These are phyloP conservation scores for Rhinocladiella mackenziei DNA, from an alignment of 2,329 filamentous ascomycete species.

Conservation along the genomic window DNA sequence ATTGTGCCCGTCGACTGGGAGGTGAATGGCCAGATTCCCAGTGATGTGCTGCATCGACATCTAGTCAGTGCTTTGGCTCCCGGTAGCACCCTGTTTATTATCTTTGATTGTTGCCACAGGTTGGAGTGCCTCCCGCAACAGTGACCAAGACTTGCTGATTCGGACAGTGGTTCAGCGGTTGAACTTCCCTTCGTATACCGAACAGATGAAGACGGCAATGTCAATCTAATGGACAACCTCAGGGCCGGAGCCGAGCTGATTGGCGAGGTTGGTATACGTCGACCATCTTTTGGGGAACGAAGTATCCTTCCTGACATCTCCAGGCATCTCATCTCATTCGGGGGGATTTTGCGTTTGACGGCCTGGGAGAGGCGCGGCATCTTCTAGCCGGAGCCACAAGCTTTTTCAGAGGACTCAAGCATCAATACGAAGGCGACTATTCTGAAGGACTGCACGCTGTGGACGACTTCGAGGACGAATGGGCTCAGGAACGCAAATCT, in stretches of 20 bases:
- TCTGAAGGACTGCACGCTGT: constrained; percentile 42
- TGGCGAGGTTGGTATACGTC: constrained; percentile 41
- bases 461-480: constrained; percentile 45
- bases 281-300: too few species aligned
- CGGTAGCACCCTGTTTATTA: constrained; percentile 24
- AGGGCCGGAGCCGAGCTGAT: constrained; percentile 50
- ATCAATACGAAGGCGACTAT: constrained; percentile 42
- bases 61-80: constrained; percentile 44
- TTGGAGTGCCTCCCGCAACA: background rate
- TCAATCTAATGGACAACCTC: constrained; percentile 54
- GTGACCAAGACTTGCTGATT: constrained; percentile 1
- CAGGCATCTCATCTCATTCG: constrained; percentile 40
- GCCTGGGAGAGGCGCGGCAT: constrained; percentile 49
- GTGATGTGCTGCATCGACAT: constrained; percentile 37
- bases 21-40: constrained; percentile 51
- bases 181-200: constrained; percentile 58
- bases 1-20: constrained; percentile 55
- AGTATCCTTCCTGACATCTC: too few species aligned
- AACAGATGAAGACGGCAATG: constrained; percentile 53
- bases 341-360: constrained; percentile 42
- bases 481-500: constrained; percentile 44
- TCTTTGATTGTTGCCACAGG: constrained; percentile 60
- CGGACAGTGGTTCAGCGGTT: constrained; percentile 51
- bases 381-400: constrained; percentile 51
- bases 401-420: constrained; percentile 46